Percentiles rank a stretch among this genome's conserved stretches.
Evolutionary conservation across 371 early-diverging fungal genomes (phyloP).

Genomic region (Mortierella sp.): DNA sequence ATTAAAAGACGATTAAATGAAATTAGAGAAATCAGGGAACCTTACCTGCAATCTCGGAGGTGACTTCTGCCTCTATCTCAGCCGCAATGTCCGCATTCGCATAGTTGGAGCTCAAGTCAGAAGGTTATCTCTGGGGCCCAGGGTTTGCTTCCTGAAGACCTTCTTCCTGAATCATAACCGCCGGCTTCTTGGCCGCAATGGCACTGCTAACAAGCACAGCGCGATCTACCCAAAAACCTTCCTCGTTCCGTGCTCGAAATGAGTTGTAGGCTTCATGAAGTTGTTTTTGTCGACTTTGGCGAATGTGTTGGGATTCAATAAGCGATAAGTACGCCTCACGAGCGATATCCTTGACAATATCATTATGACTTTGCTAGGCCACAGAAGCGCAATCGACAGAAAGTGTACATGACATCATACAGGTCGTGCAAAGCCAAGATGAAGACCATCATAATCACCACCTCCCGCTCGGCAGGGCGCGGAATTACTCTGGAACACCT

Average conservation of each 20-base stretch:
- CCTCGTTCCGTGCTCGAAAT: conserved; percentile 18
- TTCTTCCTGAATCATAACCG: conserved; percentile 14
- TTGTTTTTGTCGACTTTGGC: conserved; percentile 14
- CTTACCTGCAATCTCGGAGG: too few relatives aligned
- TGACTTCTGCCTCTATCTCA: too few relatives aligned
- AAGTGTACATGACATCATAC: conserved; percentile 20
- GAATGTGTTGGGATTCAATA: conserved; percentile 16
- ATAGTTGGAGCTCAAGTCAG: too few relatives aligned
- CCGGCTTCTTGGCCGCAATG: conserved; percentile 25
- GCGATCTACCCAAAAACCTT: conserved; percentile 9
- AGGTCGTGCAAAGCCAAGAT: conserved; percentile 23
- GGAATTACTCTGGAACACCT: conserved; percentile 32
- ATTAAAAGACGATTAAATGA: too few relatives aligned
- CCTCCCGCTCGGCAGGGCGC: conserved; percentile 20
- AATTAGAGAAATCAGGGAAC: too few relatives aligned
- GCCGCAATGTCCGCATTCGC: too few relatives aligned
- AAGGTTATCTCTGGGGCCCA: conserved; percentile 16
- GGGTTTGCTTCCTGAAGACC: conserved; percentile 11
- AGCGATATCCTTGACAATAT: background rate
- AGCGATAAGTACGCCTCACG: conserved; percentile 23
- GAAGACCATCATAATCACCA: conserved; percentile 27
- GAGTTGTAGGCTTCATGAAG: conserved; percentile 16
- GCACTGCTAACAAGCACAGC: conserved; percentile 24
- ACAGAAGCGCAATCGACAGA: conserved; percentile 29
- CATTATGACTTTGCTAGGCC: background rate